Conservation (phyloP, 768 basidiomycete genomes). For the Pholiota conissans region DNA sequence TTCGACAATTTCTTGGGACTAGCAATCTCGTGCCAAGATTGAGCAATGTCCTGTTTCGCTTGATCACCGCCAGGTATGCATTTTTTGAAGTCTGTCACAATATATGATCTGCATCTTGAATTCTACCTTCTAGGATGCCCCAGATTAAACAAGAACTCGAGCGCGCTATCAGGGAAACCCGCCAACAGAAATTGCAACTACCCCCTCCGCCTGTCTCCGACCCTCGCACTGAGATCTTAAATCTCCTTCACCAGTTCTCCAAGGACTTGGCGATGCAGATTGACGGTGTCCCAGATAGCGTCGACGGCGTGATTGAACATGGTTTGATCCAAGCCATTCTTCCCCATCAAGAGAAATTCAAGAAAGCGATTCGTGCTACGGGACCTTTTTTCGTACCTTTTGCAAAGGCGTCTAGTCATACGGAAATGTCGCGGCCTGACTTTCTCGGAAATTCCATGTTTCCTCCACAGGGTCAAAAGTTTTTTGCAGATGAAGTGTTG, state of each 20-base stretch:
- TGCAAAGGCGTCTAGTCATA: conserved; percentile 13
- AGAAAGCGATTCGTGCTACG: conserved; percentile 44
- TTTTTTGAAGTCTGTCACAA: conserved; percentile 29
- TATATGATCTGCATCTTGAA: conserved; percentile 17
- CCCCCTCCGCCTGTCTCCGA: conserved; percentile 57
- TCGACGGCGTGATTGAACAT: conserved; percentile 18
- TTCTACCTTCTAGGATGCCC: conserved; percentile 49
- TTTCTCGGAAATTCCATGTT: conserved; percentile 26
- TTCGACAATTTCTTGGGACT: conserved; percentile 58
- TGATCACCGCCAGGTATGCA: conserved; percentile 57
- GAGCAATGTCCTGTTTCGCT: conserved; percentile 58
- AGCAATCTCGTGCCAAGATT: conserved; percentile 54
- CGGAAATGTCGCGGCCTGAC: conserved; percentile 10
- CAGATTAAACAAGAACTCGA: conserved; percentile 60
- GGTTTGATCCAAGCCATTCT: conserved; percentile 60
- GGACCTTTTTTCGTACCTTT: conserved; percentile 62
- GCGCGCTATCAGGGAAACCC: conserved; percentile 39
- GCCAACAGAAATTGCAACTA: conserved; percentile 26
- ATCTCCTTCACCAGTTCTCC: conserved; percentile 45
- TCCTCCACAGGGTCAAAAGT: conserved; percentile 28
- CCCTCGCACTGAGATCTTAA: conserved; percentile 54
- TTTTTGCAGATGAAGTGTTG: conserved; percentile 30
- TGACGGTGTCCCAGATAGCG: conserved; percentile 47
- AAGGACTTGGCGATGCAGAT: conserved; percentile 44
- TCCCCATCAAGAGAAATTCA: conserved; percentile 48